Base-by-base conservation (phyloP, 2,329 filamentous ascomycete species). In the Simplicillium sp. region DNA sequence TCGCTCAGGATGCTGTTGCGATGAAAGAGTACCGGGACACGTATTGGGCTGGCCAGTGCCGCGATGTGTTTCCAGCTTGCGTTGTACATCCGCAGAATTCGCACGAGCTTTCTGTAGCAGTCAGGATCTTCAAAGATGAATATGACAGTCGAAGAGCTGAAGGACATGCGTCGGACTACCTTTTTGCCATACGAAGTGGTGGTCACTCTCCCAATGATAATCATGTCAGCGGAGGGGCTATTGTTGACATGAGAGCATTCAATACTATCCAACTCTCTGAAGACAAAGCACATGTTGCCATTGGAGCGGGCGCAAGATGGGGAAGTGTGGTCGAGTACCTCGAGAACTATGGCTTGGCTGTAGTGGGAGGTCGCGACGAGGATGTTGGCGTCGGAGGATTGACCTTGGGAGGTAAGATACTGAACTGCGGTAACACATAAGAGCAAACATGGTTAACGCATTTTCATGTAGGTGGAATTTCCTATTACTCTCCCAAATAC, bases 361-460 rank as follows among this genome's bases (percentile, higher is more conserved):
- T 64, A 6, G 46, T 56, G 2, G 67, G 66, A 12, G 67, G 64
- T 3, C 55, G 67, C 13, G 52, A 62, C 14, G 54, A 55, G 1
- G 50, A 51, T 7, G 60, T 69, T n/a, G 65, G 64, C 11, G 64
- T 67, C 7, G 58, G 60, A 4, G 66, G 66, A 2, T 51, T 66
- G 18, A 48, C 60, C 3, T 54, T 64, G 2, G 63, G 64, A 20
- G 54, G 54, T 54, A 39, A 31, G 39, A 14, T 37, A 16, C n/a
- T 3, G 36, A 3, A 7, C 13, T 15, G 6, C 12, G 12, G 12
- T 33, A 13, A 33, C 6, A 33, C 13, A 13, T n/a, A 13, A 6
- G 31, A 6, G 13, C 6, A 33, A 15, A n/a, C 31, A 33, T 11
- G 15, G 20, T 25, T 39, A 18, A 42, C 14, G n/a, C n/a, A 13